Evolutionary conservation across 257 asterid genomes (phyloP).

Genomic region (Perilla frutescens): DNA sequence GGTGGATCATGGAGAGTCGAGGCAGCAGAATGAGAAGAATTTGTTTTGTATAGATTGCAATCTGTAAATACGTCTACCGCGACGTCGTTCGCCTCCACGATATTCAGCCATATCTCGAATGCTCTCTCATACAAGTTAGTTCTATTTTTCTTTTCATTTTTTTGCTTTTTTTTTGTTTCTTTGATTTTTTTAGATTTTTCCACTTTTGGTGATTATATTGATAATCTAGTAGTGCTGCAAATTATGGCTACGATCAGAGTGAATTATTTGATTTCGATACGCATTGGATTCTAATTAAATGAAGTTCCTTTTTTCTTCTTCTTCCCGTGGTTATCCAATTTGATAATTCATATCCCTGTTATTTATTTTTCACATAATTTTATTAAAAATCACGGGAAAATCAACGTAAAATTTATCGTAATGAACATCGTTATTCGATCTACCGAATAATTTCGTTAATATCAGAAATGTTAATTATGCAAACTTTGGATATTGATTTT

Average conservation of each 20-base stretch:
- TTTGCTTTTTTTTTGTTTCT: not conserved
- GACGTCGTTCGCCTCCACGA: constrained; percentile 77
- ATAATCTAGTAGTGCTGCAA: not conserved
- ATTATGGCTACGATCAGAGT: constrained; percentile 11
- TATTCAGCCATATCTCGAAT: constrained; percentile 64
- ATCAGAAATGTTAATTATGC: no score
- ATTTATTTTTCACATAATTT: no score
- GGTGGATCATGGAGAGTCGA: constrained; percentile 51
- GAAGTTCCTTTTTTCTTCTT: constrained; percentile 9
- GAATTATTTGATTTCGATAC: constrained; percentile 27
- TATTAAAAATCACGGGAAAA: no score
- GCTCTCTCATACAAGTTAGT: constrained; percentile 72
- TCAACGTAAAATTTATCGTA: no score
- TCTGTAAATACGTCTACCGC: constrained; percentile 76
- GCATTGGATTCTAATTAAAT: constrained; percentile 29
- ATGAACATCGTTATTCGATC: no score
- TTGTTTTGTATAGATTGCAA: constrained; percentile 73
- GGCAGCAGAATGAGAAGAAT: constrained; percentile 64
- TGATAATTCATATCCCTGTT: constrained; percentile 18
- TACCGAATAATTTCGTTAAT: no score
- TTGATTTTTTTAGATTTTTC: not conserved
- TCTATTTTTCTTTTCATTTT: not conserved
- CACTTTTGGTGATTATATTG: not conserved
- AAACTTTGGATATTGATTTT: no score
- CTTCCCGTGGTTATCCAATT: constrained; percentile 21